Evolutionary conservation across 306 rosid species (phyloP), one percentile per base, ranked within the genome.

Genomic region (Castanopsis chinensis): DNA sequence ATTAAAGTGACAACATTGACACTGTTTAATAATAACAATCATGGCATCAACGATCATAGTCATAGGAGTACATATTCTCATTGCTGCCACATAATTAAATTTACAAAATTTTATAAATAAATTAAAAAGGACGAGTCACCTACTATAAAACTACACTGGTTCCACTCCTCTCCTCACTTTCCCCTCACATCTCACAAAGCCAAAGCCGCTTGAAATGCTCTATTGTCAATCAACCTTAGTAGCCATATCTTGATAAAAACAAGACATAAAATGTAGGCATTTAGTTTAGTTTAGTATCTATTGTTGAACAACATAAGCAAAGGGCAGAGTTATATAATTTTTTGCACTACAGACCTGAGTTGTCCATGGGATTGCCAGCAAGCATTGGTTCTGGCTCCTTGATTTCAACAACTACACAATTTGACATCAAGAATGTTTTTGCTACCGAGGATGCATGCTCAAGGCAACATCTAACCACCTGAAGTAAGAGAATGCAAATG

Each of bases 391-490:
- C 99, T 0, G 98, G 99, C 84, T 96, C 99, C 88, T 96, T 96
- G 18, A 96, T 96, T 91, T 96, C 99, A 52, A 93, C 99, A 77
- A 96, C 99, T 43, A 96, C 99, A 71, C 99, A 96, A 52, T 96
- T 98, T 6, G 99, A 96, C 99, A 96, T 96, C 63, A 96, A 82
- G 89, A 96, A 96, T 30, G 99, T 96, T 74, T 96, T 96, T 19
- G 99, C 99, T 30, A 96, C 99, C 6, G 99, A 96, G 43, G 98
- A 78, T 33, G 99, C 99, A 71, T 96, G 99, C 84, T 96, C 99
- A 75, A 96, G 83, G 88, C 99, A 96, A 92, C 99, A 96, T 80
- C 99, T 93, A 8, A 96, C 99, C 83, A 96, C 99, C 99, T 96
- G 83, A 35, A 13, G 15, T 23, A 65, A 21, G 18, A 37, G 53